Conservation (phyloP, 176 grass and related monocot species). For the Phyllostachys edulis region DNA sequence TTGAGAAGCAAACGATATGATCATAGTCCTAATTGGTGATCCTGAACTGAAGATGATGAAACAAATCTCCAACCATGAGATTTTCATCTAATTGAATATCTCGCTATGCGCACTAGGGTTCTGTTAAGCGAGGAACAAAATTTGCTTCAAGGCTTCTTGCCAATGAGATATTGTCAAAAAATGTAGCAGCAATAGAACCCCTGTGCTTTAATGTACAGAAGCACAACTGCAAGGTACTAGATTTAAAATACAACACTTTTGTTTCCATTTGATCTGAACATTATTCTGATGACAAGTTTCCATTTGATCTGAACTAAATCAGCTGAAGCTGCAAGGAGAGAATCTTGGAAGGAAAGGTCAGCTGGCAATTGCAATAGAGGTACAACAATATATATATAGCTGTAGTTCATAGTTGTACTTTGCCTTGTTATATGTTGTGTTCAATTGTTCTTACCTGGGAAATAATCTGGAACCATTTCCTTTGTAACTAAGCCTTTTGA, state of each 20-base stretch:
- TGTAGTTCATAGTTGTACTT: background rate
- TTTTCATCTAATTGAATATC: background rate
- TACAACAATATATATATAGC: constrained; percentile 7
- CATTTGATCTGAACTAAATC: constrained; percentile 30
- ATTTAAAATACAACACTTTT: background rate
- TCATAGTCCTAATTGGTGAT: background rate
- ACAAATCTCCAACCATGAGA: background rate
- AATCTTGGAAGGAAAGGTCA: constrained; percentile 95
- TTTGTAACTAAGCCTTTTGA: constrained; percentile 71
- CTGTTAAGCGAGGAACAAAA: constrained; percentile 81
- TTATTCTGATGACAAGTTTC: background rate
- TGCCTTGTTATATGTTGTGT: too few species aligned
- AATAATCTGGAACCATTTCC: constrained; percentile 19
- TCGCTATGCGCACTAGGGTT: constrained; percentile 38
- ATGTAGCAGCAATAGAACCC: constrained; percentile 75
- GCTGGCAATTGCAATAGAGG: constrained; percentile 90
- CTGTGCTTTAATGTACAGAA: constrained; percentile 90
- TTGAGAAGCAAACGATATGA: constrained; percentile 84
- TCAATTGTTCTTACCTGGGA: background rate
- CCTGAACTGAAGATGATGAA: background rate
- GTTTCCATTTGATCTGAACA: constrained; percentile 14
- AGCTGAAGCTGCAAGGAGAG: constrained; percentile 95
- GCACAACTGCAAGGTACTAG: constrained; percentile 82
- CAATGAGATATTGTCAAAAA: constrained; percentile 88
- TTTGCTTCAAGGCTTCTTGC: constrained; percentile 96